Evolutionary conservation across 2,329 filamentous ascomycete genomes (phyloP).

Genomic region (Colletotrichum sp.): DNA sequence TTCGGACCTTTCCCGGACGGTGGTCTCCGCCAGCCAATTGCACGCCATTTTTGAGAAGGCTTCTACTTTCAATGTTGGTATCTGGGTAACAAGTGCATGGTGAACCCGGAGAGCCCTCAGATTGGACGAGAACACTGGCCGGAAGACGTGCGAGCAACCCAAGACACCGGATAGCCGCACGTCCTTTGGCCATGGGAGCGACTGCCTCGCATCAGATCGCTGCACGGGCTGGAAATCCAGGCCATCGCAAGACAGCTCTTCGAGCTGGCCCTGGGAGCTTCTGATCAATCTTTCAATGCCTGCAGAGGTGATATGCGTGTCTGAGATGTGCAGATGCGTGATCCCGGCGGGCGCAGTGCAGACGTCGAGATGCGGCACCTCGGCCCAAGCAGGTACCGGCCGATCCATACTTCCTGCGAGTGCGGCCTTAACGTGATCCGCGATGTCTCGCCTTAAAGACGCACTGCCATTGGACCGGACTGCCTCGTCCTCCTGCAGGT

Average conservation of each 20-base stretch:
- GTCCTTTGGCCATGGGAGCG: slow-evolving; percentile 29
- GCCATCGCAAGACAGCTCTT: slow-evolving; percentile 57
- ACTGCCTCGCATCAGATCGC: background rate
- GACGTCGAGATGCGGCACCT: slow-evolving; percentile 24
- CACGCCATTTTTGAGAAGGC: slow-evolving; percentile 38
- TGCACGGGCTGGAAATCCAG: slow-evolving; percentile 26
- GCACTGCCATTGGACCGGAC: slow-evolving; percentile 32
- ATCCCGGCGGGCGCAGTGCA: slow-evolving; percentile 37
- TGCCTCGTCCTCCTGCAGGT: slow-evolving; percentile 27
- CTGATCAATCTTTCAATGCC: slow-evolving; percentile 49
- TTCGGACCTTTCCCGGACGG: slow-evolving; percentile 45
- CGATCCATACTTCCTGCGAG: slow-evolving; percentile 10
- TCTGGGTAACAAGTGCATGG: slow-evolving; percentile 63
- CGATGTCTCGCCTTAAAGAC: slow-evolving; percentile 34
- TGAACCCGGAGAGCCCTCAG: slow-evolving; percentile 59
- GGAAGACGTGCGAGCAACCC: slow-evolving; percentile 50
- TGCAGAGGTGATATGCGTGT: slow-evolving; percentile 49
- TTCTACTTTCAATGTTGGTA: slow-evolving; percentile 48
- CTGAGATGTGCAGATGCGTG: slow-evolving; percentile 60
- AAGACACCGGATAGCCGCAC: slow-evolving; percentile 46
- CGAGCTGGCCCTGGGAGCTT: slow-evolving; percentile 47
- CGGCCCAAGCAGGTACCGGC: background rate
- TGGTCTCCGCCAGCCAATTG: slow-evolving; percentile 48
- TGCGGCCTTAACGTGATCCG: slow-evolving; percentile 31
- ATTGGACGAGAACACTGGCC: slow-evolving; percentile 58